These are phyloP conservation scores for Cladobotryum protrusum DNA, from an alignment of 2,329 filamentous ascomycete species.

Conservation along the genomic window DNA sequence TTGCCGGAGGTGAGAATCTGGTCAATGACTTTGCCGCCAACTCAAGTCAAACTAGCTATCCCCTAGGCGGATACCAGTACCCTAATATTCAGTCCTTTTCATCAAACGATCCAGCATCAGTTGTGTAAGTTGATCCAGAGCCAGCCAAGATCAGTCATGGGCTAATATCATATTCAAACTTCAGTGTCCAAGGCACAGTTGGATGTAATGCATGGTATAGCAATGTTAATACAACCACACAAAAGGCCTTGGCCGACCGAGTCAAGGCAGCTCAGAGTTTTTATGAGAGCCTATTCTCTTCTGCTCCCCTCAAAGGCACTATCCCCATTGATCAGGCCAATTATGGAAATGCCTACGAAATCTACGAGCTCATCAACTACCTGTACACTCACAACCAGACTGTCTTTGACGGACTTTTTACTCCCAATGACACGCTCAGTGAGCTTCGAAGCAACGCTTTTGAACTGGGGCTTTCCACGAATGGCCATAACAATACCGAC, in stretches of 20 bases:
- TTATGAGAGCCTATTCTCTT: conserved; percentile 38
- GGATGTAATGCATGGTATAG: conserved; percentile 33
- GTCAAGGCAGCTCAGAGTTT: conserved; percentile 28
- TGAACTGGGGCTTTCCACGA: conserved; percentile 54
- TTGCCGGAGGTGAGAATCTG: conserved; percentile 29
- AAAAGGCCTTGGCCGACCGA: conserved; percentile 18
- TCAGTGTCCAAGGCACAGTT: conserved; percentile 33
- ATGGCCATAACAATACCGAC: conserved; percentile 45
- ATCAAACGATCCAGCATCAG: conserved; percentile 36
- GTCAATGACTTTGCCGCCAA: conserved; percentile 32
- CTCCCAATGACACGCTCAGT: conserved; percentile 29
- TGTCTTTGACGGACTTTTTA: conserved; percentile 31
- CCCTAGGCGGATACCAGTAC: conserved; percentile 74
- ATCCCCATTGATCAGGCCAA: conserved; percentile 30
- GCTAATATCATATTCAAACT: not conserved
- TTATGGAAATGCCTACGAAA: conserved; percentile 44
- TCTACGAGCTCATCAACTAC: conserved; percentile 53
- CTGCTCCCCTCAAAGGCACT: conserved; percentile 30
- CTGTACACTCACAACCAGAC: conserved; percentile 45
- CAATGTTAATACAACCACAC: conserved; percentile 23
- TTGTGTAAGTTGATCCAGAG: conserved; percentile 31
- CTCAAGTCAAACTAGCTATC: conserved; percentile 52
- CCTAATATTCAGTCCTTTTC: conserved; percentile 57
- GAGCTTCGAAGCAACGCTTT: conserved; percentile 58
- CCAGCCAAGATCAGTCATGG: not conserved